phyloP scores from a whole-genome alignment of 78 protist genomes.

The Paratrimastix pyriformis region DNA sequence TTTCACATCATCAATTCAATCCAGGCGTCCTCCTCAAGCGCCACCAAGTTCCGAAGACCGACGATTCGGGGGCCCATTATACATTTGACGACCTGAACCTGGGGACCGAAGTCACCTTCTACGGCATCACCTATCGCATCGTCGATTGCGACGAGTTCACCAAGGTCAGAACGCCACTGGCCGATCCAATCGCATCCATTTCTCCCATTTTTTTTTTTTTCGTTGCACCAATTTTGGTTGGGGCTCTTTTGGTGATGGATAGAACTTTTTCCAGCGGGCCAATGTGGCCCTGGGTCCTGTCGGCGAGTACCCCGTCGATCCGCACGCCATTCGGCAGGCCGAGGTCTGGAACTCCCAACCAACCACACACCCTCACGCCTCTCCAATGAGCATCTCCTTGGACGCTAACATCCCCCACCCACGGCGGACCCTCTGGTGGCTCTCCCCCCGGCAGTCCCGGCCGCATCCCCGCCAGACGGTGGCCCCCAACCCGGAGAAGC shows the following conservation, averaged over 20 bases:
- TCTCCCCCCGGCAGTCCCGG: neutral
- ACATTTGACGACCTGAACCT: slow-evolving; percentile 34
- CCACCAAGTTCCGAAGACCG: slow-evolving; percentile 22
- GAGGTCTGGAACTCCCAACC: no score
- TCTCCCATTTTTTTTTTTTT: neutral
- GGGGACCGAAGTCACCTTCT: slow-evolving; percentile 31
- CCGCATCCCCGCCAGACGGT: neutral
- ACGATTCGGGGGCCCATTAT: neutral
- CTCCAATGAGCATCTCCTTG: neutral
- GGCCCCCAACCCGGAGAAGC: neutral
- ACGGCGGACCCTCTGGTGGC: neutral
- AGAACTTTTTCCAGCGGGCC: neutral
- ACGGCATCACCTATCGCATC: slow-evolving; percentile 28
- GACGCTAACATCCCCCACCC: neutral
- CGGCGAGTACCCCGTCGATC: no score
- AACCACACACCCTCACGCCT: no score
- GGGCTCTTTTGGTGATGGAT: neutral
- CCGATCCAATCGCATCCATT: neutral
- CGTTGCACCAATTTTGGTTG: neutral
- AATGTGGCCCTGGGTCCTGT: no score
- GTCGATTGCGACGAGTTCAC: slow-evolving; percentile 43
- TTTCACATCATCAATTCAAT: no score
- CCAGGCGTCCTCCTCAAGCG: slow-evolving; percentile 29
- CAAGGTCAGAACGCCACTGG: neutral
- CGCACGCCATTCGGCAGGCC: no score